These are phyloP conservation scores for Themeda triandra DNA, from an alignment of 176 grass and related monocot species.

Conservation along the genomic window DNA sequence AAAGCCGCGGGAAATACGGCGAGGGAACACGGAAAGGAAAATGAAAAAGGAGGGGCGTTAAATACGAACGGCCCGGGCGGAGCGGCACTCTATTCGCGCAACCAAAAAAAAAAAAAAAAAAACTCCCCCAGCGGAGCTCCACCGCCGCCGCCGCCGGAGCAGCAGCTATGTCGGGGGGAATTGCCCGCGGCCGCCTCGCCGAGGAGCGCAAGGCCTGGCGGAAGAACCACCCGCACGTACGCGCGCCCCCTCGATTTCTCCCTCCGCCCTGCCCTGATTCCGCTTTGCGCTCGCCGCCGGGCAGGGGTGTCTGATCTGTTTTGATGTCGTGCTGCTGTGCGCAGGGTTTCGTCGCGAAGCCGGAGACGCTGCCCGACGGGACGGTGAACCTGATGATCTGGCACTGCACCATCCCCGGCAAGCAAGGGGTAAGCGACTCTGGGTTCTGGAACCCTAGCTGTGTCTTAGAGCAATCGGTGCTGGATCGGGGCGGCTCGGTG, in stretches of 20 bases:
- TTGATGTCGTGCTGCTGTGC: background rate
- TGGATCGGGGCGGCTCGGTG: background rate
- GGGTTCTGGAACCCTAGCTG: background rate
- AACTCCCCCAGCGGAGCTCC: background rate
- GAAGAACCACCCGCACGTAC: constrained; percentile 92
- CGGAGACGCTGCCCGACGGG: constrained; percentile 72
- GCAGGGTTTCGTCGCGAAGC: constrained; percentile 94
- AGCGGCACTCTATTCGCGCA: background rate
- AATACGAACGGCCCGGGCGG: constrained; percentile 21
- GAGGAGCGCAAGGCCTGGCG: constrained; percentile 98
- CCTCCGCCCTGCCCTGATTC: background rate
- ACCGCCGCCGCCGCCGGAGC: background rate
- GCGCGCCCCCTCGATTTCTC: background rate
- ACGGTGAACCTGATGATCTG: constrained; percentile 84
- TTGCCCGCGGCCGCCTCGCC: constrained; percentile 81
- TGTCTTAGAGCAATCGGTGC: background rate
- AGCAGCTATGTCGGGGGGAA: constrained; percentile 65
- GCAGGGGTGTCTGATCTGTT: constrained; percentile 21
- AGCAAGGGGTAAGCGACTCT: constrained; percentile 66
- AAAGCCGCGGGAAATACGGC: background rate
- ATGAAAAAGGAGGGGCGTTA: background rate
- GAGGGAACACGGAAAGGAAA: background rate
- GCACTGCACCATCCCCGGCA: constrained; percentile 93
- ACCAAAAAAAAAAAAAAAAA: too few relatives aligned
- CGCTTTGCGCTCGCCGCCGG: background rate